phyloP scores from a whole-genome alignment of 2,329 filamentous ascomycete genomes.

The Didymella glomerata region DNA sequence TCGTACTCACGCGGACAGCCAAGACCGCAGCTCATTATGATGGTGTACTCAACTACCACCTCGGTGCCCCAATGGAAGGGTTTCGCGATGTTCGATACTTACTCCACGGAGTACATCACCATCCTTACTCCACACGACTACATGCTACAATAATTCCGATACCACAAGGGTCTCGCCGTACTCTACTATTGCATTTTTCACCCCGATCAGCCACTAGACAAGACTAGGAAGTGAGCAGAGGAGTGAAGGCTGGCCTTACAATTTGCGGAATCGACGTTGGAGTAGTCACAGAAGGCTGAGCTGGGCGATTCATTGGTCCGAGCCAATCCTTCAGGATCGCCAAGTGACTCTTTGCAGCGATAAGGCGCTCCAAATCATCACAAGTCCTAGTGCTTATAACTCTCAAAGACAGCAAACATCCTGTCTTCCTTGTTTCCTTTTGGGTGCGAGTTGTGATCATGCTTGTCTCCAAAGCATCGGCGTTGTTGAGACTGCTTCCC shows the following conservation, averaged over 20 bases:
- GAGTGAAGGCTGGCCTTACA: neutral
- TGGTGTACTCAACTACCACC: neutral
- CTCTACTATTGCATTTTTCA: neutral
- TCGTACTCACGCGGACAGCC: conserved; percentile 3
- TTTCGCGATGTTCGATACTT: neutral
- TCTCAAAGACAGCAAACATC: no score
- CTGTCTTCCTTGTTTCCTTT: neutral
- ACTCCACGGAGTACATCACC: neutral
- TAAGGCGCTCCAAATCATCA: neutral
- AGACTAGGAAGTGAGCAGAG: neutral
- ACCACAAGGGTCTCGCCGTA: neutral
- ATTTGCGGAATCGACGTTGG: neutral
- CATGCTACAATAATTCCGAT: neutral
- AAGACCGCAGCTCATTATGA: neutral
- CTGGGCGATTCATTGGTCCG: neutral
- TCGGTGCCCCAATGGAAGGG: neutral
- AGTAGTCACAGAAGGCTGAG: neutral
- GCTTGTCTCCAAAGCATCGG: conserved; percentile 5
- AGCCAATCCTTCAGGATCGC: neutral
- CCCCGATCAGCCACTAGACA: neutral
- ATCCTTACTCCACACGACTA: neutral
- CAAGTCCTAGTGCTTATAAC: neutral
- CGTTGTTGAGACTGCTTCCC: conserved; percentile 7
- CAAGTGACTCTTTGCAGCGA: neutral
- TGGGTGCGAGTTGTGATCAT: neutral